phyloP scores from a whole-genome alignment of 179 eudicot genomes.

The Vitellaria paradoxa region DNA sequence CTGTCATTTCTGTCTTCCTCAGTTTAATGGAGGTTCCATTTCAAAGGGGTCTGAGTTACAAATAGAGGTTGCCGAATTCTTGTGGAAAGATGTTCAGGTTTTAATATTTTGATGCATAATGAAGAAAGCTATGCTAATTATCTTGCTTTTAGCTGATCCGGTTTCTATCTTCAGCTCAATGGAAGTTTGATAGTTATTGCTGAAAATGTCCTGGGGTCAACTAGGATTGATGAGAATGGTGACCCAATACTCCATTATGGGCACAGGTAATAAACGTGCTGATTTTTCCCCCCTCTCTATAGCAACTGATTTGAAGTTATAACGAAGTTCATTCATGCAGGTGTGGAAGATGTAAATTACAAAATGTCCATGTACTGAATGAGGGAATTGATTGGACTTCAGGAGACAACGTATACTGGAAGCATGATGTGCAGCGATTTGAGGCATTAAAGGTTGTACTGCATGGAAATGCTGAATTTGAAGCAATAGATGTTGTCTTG shows the following conservation, averaged over 20 bases:
- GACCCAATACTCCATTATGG: slow-evolving; percentile 82
- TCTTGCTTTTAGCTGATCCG: slow-evolving; percentile 28
- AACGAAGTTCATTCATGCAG: slow-evolving; percentile 32
- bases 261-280: slow-evolving; percentile 41
- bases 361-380: slow-evolving; percentile 77
- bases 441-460: slow-evolving; percentile 73
- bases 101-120: slow-evolving; percentile 14
- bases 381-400: slow-evolving; percentile 88
- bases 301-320: not conserved
- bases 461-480: slow-evolving; percentile 99
- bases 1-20: slow-evolving; percentile 19
- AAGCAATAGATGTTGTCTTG: slow-evolving; percentile 70
- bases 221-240: slow-evolving; percentile 35
- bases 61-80: slow-evolving; percentile 87
- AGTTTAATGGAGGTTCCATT: slow-evolving; percentile 93
- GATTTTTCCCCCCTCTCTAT: not conserved
- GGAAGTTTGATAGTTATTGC: slow-evolving; percentile 82
- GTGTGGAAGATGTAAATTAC: slow-evolving; percentile 90
- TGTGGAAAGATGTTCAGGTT: slow-evolving; percentile 92
- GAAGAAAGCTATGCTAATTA: not conserved
- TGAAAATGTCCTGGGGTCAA: slow-evolving; percentile 73
- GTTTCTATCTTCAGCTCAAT: slow-evolving; percentile 57
- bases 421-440: slow-evolving; percentile 69
- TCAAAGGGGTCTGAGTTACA: slow-evolving; percentile 89
- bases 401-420: slow-evolving; percentile 70